Evolutionary conservation across 2,329 filamentous ascomycete species (phyloP), one percentile per base, ranked within the genome.

Genomic region (Colletotrichum incanum): DNA sequence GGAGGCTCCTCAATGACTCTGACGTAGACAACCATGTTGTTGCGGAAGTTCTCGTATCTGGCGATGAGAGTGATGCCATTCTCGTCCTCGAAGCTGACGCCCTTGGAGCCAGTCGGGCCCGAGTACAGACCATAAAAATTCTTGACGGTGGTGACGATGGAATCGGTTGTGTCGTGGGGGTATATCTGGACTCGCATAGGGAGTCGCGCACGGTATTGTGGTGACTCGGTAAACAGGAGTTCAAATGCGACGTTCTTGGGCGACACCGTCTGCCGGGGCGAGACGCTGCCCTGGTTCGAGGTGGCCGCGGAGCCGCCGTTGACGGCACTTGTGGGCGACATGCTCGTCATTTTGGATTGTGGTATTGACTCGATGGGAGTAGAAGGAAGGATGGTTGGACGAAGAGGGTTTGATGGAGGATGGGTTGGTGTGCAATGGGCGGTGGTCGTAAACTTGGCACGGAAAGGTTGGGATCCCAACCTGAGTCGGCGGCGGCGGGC

Each of bases 41-140:
- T 92, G 77, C 89, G 89, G 80, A 99, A 95, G 86, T 99, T 99
- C 84, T 98, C 96, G 82, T 98, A 98, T 73, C 94, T 91, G 75
- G 96, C 95, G 82, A 99, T 98, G 79, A 99, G 90, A 73, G 93
- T 97, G 79, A 93, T 96, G 78, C 94, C 94, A 78, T 93, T 87
- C 75, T 94, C 91, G 82, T 98, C 96, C 84, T 98, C 96, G 79
- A 99, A 98, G 84, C 94, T 97, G 79, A 99, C 93, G 76, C 96
- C 95, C 80, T 92, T 92, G 76, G 90, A 91, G 76, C 90, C 89
- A 74, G 84, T 84, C 45, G 88, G 86, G 74, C 90, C 92, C 75
- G 96, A 94, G 82, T 98, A 98, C 76, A 99, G 89, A 73, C 96
- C 96, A 81, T 98, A 98, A 85, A 98, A 98, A 86, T 98, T 98